Conservation (phyloP, 768 basidiomycete species). For the Flagelloscypha sp. region DNA sequence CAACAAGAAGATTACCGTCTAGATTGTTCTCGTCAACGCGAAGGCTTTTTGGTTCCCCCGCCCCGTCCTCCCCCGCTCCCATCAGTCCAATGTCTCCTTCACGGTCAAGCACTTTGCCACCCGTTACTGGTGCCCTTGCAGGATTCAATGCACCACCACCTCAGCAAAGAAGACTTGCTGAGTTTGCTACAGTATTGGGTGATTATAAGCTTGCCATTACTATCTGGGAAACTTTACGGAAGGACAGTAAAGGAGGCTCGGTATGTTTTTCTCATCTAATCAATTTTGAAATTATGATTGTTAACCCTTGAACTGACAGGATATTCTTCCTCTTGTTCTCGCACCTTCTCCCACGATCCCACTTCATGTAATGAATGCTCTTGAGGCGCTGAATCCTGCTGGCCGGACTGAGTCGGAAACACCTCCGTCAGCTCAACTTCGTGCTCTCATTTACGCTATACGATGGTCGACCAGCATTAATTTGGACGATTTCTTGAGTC, state of each 20-base stretch:
- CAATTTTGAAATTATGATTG: neutral
- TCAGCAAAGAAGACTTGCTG: conserved; percentile 83
- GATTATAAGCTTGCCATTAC: conserved; percentile 78
- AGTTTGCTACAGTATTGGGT: conserved; percentile 88
- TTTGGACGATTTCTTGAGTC: conserved; percentile 46
- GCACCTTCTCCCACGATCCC: conserved; percentile 56
- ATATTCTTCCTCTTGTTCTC: conserved; percentile 70
- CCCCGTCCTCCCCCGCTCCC: conserved; percentile 36
- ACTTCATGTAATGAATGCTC: conserved; percentile 54
- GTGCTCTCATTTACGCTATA: conserved; percentile 57
- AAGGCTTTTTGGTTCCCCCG: conserved; percentile 66
- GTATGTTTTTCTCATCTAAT: conserved; percentile 37
- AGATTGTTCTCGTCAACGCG: conserved; percentile 83
- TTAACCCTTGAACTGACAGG: conserved; percentile 33
- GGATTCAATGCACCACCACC: conserved; percentile 34
- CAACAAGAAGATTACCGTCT: conserved; percentile 70
- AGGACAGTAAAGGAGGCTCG: conserved; percentile 82
- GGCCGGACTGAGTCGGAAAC: conserved; percentile 32
- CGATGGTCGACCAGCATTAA: conserved; percentile 71
- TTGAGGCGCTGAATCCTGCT: conserved; percentile 38
- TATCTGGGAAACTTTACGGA: conserved; percentile 82
- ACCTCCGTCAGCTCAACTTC: conserved; percentile 57
- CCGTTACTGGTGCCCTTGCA: conserved; percentile 10
- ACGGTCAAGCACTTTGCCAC: conserved; percentile 23
- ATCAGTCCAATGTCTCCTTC: conserved; percentile 29